Base-by-base conservation (phyloP, 2,329 filamentous ascomycete genomes). In the Diplodia sapinea region DNA sequence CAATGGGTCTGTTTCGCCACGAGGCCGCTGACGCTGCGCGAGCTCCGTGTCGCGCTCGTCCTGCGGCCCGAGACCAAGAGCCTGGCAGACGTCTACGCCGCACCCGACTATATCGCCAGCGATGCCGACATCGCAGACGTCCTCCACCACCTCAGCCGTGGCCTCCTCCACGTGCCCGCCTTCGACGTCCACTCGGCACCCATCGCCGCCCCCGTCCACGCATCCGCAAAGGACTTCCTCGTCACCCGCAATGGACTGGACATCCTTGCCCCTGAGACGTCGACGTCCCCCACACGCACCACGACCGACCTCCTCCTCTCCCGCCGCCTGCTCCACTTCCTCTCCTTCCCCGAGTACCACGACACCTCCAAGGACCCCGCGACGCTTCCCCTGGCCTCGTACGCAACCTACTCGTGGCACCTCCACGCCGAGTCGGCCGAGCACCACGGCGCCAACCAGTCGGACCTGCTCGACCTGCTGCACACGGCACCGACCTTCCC, bases 1-100 rank as follows among this genome's bases (percentile, higher is more conserved):
- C 56, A 59, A 47, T 59, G 56, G 56, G 56, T 59, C 36, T 59
- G 56, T 38, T 59, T 59, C 13, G 23, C 56, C 20, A 59, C 36
- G 20, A 23, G 56, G 1, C 56, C 56, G 7, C 26, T 59, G 36
- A 59, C 56, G 5, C 23, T 59, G 38, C 56, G 36, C 8, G 56
- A 59, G 56, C 56, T 59, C 36, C 23, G 56, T 15, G 20, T 47
- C 38, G 56, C 56, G 11, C 36, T 59, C 38, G 38, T 59, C 12
- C 15, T 59, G 5, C 56, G 38, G 1, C 20, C 36, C 12, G 56
- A 59, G 38, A 36, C 20, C 54, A 59, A 29, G 20, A 43, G 33
- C 7, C 56, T 59, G 20, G 12, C 40, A 17, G 56, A 29, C 20
- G 13, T 43, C 33, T 23, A 23, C 56, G 17, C 20, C 20, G 36